Evolutionary conservation across 345 rosid genomes (phyloP).

Genomic region (Euphorbia lathyris): DNA sequence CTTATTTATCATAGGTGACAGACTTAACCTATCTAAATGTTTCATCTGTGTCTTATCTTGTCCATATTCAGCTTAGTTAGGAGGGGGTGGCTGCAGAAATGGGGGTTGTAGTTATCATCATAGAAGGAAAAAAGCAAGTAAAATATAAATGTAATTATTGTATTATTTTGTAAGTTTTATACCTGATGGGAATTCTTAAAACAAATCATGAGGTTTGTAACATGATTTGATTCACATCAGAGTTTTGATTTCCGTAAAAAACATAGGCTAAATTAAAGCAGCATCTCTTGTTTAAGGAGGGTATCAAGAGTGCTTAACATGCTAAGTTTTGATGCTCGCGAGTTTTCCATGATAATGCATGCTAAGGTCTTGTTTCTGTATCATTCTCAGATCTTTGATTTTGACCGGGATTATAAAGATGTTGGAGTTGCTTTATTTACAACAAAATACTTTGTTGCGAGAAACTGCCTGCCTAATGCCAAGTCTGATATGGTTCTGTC

Average conservation of each 20-base stretch:
- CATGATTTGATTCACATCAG: neutral
- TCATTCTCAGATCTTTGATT: slow-evolving; percentile 74
- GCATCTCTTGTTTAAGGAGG: neutral
- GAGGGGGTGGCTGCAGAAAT: neutral
- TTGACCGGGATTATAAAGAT: slow-evolving; percentile 97
- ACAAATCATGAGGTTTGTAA: too few relatives aligned
- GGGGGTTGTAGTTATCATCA: neutral
- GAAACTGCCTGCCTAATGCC: slow-evolving; percentile 75
- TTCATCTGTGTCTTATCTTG: neutral
- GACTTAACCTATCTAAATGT: neutral
- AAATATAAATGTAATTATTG: neutral
- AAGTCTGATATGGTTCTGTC: slow-evolving; percentile 91
- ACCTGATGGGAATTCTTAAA: neutral
- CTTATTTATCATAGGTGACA: too few relatives aligned
- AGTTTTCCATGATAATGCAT: slow-evolving; percentile 1
- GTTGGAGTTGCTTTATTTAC: slow-evolving; percentile 90
- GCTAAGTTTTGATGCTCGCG: too few relatives aligned
- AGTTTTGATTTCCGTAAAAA: neutral
- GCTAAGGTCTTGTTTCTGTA: neutral
- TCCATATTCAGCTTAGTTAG: neutral
- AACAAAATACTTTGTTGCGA: slow-evolving; percentile 74
- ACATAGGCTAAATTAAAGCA: neutral
- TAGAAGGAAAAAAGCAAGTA: neutral
- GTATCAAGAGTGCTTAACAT: neutral
- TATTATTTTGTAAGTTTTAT: neutral